A percentile compares a stretch with the other conserved stretches of the same genome.
Conservation (phyloP, 2,329 filamentous ascomycete genomes). For the Epichloe gansuensis region DNA sequence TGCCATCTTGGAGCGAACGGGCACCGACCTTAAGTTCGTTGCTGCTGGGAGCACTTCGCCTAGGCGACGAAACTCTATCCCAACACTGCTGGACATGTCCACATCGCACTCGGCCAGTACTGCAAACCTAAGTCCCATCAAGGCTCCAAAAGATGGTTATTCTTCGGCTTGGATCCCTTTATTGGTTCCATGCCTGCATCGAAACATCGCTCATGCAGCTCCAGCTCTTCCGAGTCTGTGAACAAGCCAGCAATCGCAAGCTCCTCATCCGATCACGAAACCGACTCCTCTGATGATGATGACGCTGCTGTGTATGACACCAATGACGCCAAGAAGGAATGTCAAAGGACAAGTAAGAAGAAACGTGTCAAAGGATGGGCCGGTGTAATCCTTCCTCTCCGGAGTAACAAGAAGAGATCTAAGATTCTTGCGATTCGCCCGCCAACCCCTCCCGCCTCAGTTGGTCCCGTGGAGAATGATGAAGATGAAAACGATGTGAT, state of each 20-base stretch:
- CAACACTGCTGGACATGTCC: constrained; percentile 34
- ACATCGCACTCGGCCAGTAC: constrained; percentile 23
- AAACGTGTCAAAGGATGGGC: constrained; percentile 70
- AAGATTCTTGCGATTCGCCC: constrained; percentile 28
- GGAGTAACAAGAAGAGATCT: constrained; percentile 31
- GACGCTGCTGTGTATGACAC: constrained; percentile 10
- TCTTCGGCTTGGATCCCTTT: constrained; percentile 49
- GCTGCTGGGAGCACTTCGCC: constrained; percentile 20
- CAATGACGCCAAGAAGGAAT: constrained; percentile 16
- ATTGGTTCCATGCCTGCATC: constrained; percentile 32
- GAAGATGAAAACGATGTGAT: constrained; percentile 16
- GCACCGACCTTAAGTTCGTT: constrained; percentile 11
- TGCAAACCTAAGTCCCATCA: constrained; percentile 35
- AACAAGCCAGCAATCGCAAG: constrained; percentile 16
- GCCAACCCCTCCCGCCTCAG: constrained; percentile 33
- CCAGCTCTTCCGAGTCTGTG: constrained; percentile 31
- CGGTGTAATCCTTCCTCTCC: constrained; percentile 53
- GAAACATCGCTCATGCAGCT: constrained; percentile 34
- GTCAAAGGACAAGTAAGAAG: constrained; percentile 27
- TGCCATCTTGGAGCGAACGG: constrained; percentile 46
- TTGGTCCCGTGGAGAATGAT: constrained; percentile 16
- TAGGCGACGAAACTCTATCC: constrained; percentile 47
- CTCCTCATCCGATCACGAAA: constrained; percentile 25
- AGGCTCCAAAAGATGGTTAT: constrained; percentile 46
- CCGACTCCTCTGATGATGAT: constrained; percentile 16